Evolutionary conservation across 2,329 filamentous ascomycete genomes (phyloP).

Genomic region (Exophiala sideris): DNA sequence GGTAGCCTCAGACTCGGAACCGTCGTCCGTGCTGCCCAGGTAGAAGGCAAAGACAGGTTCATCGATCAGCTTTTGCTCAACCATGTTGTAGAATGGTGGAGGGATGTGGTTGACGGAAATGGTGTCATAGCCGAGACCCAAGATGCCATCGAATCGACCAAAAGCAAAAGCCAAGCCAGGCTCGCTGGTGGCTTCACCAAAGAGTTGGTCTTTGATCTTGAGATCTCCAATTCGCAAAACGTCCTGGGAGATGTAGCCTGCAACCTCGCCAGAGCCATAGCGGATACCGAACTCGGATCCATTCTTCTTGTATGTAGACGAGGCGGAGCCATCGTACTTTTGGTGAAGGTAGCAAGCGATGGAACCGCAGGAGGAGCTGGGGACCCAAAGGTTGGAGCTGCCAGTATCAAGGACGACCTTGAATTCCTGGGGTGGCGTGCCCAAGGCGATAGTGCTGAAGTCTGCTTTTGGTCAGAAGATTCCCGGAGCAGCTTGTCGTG

Average conservation of each 20-base stretch:
- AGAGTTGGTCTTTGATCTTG: conserved; percentile 82
- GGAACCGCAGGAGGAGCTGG: conserved; percentile 81
- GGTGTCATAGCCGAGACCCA: conserved; percentile 89
- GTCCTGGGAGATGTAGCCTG: conserved; percentile 90
- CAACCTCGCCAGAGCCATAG: conserved; percentile 92
- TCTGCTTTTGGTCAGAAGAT: conserved; percentile 52
- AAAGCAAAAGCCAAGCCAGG: conserved; percentile 97
- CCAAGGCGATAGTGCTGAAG: conserved; percentile 94
- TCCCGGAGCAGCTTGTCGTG: background rate
- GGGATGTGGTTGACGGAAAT: conserved; percentile 96
- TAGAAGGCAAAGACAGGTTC: conserved; percentile 96
- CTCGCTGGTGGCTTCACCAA: conserved; percentile 93
- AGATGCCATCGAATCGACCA: conserved; percentile 92
- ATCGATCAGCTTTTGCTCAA: conserved; percentile 84
- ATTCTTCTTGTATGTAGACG: conserved; percentile 90
- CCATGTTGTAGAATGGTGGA: conserved; percentile 94
- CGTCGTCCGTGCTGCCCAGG: conserved; percentile 70
- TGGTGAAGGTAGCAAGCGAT: conserved; percentile 97
- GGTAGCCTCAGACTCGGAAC: conserved; percentile 75
- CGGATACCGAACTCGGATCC: conserved; percentile 87
- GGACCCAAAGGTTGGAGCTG: conserved; percentile 99
- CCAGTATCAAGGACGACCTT: conserved; percentile 98
- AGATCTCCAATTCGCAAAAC: conserved; percentile 83
- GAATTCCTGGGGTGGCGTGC: conserved; percentile 87
- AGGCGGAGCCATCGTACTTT: conserved; percentile 90